phyloP scores from a whole-genome alignment of 176 grass and related monocot genomes.

The Cenchrus purpureus region DNA sequence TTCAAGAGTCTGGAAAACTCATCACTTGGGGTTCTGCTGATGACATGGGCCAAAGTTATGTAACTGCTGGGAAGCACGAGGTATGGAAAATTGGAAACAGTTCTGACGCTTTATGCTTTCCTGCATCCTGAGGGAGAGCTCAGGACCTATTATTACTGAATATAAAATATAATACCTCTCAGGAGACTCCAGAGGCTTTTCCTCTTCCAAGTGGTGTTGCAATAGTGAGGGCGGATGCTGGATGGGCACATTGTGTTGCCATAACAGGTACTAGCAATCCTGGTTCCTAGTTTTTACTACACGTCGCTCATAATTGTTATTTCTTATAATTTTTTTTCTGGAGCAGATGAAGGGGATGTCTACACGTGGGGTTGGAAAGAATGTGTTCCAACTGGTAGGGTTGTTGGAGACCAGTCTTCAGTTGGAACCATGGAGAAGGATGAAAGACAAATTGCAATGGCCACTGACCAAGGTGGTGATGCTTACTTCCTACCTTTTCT shows the following conservation, averaged over 20 bases:
- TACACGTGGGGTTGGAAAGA: slow-evolving; percentile 99
- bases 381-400: slow-evolving; percentile 87
- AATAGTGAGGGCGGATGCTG: slow-evolving; percentile 81
- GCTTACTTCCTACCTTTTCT: slow-evolving; percentile 20
- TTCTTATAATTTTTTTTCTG: slow-evolving; percentile 42
- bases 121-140: background rate
- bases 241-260: slow-evolving; percentile 96
- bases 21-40: slow-evolving; percentile 94
- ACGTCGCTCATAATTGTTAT: background rate
- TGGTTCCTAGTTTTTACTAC: background rate
- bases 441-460: slow-evolving; percentile 53
- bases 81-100: slow-evolving; percentile 31
- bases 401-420: slow-evolving; percentile 59
- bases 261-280: slow-evolving; percentile 66
- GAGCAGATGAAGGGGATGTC: slow-evolving; percentile 82
- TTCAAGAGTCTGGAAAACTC: slow-evolving; percentile 83
- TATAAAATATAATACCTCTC: slow-evolving; percentile 28
- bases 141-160: slow-evolving; percentile 24
- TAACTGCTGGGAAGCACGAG: slow-evolving; percentile 97
- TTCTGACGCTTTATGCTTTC: slow-evolving; percentile 37
- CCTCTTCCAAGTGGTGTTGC: slow-evolving; percentile 75
- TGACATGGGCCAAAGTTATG: slow-evolving; percentile 98
- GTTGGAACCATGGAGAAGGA: slow-evolving; percentile 78
- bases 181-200: slow-evolving; percentile 96
- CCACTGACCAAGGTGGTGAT: slow-evolving; percentile 73